Conservation (phyloP, 2,329 filamentous ascomycete species). For the Phialophora verrucosa region DNA sequence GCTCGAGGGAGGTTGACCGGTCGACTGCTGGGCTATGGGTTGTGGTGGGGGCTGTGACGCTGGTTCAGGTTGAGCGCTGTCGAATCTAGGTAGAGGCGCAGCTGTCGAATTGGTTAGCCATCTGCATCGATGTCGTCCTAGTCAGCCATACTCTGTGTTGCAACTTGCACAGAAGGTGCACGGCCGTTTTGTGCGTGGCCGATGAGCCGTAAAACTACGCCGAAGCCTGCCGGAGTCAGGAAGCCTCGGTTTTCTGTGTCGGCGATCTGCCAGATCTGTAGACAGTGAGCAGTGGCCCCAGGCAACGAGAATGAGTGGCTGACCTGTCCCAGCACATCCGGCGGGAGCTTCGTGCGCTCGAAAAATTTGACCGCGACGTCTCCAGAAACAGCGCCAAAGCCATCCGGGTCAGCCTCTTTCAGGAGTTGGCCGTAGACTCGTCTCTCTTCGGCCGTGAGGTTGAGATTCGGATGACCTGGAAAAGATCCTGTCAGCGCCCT, state of each 20-base stretch:
- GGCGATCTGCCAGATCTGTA: slow-evolving; percentile 97
- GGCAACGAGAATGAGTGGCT: slow-evolving; percentile 39
- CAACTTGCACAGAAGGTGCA: slow-evolving; percentile 79
- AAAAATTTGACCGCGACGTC: slow-evolving; percentile 98
- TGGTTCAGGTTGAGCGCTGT: slow-evolving; percentile 53
- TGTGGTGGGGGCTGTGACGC: slow-evolving; percentile 35
- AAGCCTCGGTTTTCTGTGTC: slow-evolving; percentile 96
- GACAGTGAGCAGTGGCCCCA: slow-evolving; percentile 19
- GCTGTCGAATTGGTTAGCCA: slow-evolving; percentile 48
- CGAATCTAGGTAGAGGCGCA: slow-evolving; percentile 90
- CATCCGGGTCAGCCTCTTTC: slow-evolving; percentile 87
- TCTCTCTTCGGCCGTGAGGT: slow-evolving; percentile 90
- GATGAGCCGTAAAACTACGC: slow-evolving; percentile 89
- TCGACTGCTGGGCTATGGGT: slow-evolving; percentile 56
- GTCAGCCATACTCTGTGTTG: slow-evolving; percentile 67
- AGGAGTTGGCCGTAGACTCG: slow-evolving; percentile 92
- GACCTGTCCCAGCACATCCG: slow-evolving; percentile 85
- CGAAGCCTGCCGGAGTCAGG: slow-evolving; percentile 89
- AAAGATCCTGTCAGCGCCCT: slow-evolving; percentile 16
- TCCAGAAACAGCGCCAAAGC: slow-evolving; percentile 90
- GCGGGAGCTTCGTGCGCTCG: slow-evolving; percentile 88
- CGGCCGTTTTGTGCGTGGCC: slow-evolving; percentile 91
- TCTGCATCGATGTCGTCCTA: background rate
- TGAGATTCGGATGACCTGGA: slow-evolving; percentile 68
- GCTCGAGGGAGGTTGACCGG: slow-evolving; percentile 58